Evolutionary conservation across 2,329 filamentous ascomycete species (phyloP), one percentile per base, ranked within the genome.

Genomic region (Trichoderma semiorbis): DNA sequence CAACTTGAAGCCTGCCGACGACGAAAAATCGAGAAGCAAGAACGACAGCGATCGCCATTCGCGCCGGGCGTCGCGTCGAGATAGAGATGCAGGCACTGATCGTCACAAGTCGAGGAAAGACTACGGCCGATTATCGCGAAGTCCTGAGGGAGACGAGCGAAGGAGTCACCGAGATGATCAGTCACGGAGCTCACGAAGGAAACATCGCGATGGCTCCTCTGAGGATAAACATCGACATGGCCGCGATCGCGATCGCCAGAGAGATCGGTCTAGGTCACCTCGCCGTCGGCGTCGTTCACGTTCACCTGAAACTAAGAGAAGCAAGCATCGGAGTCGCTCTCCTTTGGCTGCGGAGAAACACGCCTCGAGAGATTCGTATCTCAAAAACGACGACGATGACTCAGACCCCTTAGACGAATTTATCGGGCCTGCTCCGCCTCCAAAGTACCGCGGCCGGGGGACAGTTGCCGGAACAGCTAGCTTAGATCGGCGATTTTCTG

Each of bases 401-500:
- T 94, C 92, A 0, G 93, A 97, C 78, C 91, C 93, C 1, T 82
- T 94, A 4, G 91, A 94, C 71, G 89, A 91, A 4, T 83, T 95
- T 24, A 90, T 97, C 39, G 95, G 94, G 0, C 94, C 94, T 1
- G 90, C 88, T 10, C 90, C 90, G 32, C 86, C 85, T 24, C 82
- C 83, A 4, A 80, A 74, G 58, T 77, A 77, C 63, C 90, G 93
- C 32, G 94, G 94, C 11, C 89, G 94, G 50, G 94, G 94, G 47
- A 88, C 88, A 16, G 85, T 88, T 50, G 83, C 86, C 5, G 86
- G 86, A 1, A 81, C 83, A 6, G 90, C 90, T 30, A 90, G 88
- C 11, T 97, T 98, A 75, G 94, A 98, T 78, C 85, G 87, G 28
- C 93, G 93, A 67, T 98, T 98, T 80, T 90, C 92, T 1, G 84